These are phyloP conservation scores for Cordyceps pruinosa DNA, from an alignment of 2,329 filamentous ascomycete genomes.

Conservation along the genomic window DNA sequence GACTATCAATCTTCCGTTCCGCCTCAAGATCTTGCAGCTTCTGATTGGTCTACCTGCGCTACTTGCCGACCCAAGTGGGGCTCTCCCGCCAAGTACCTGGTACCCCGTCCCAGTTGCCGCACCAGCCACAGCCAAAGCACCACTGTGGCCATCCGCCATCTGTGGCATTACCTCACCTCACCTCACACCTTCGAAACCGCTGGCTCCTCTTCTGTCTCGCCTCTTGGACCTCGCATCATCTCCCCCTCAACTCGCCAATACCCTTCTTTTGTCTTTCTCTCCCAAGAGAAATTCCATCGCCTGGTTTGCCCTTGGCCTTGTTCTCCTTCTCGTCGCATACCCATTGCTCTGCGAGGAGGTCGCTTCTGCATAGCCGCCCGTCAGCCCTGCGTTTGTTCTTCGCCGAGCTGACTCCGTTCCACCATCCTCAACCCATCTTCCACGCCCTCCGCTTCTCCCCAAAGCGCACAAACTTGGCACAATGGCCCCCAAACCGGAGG, in stretches of 20 bases:
- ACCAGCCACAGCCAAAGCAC: constrained; percentile 1
- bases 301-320: neutral
- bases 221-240: constrained; percentile 14
- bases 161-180: constrained; percentile 14
- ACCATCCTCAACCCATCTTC: constrained; percentile 20
- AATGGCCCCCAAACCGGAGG: constrained; percentile 63
- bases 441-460: constrained; percentile 19
- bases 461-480: constrained; percentile 33
- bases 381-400: constrained; percentile 7
- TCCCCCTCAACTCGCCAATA: neutral
- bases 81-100: constrained; percentile 9
- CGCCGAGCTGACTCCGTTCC: constrained; percentile 10
- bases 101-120: constrained; percentile 1
- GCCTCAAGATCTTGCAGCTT: constrained; percentile 21
- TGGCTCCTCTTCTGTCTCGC: constrained; percentile 11
- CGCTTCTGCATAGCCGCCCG: neutral
- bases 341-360: constrained; percentile 1
- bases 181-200: constrained; percentile 9
- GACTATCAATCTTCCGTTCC: constrained; percentile 33
- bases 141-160: too few species aligned
- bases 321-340: neutral
- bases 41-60: constrained; percentile 27
- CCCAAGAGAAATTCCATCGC: neutral
- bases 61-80: neutral
- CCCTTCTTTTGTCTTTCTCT: neutral